Percentiles rank a stretch among this genome's conserved stretches.
Evolutionary conservation across 1,284 basidiomycete genomes (phyloP).

Genomic region (Fereydounia khargensis): DNA sequence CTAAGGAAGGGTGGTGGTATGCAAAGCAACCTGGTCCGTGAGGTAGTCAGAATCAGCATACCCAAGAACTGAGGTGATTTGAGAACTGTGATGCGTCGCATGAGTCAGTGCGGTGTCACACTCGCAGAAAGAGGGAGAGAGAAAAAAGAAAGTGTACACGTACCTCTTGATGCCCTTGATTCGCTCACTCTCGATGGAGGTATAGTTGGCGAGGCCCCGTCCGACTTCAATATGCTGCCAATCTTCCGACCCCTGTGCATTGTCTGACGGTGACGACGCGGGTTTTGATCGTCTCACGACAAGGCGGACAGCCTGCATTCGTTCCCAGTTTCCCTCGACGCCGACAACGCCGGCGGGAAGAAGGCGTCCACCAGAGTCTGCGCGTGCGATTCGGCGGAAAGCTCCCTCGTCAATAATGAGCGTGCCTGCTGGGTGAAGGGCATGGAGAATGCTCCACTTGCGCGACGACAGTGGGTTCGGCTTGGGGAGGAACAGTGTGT

Average conservation of each 20-base stretch:
- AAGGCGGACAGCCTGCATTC: slow-evolving; percentile 87
- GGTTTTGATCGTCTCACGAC: slow-evolving; percentile 67
- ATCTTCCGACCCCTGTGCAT: no score
- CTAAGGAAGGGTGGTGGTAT: slow-evolving; percentile 17
- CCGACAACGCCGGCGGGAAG: slow-evolving; percentile 85
- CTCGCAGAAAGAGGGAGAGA: neutral
- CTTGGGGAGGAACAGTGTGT: slow-evolving; percentile 83
- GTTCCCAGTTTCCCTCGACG: slow-evolving; percentile 84
- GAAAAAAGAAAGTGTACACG: neutral
- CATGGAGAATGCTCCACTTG: slow-evolving; percentile 93
- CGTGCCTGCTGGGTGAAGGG: slow-evolving; percentile 79
- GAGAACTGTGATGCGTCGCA: slow-evolving; percentile 64
- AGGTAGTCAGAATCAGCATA: slow-evolving; percentile 96
- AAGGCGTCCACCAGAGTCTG: slow-evolving; percentile 83
- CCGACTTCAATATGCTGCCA: slow-evolving; percentile 87
- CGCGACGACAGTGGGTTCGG: slow-evolving; percentile 76
- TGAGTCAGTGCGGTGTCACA: neutral
- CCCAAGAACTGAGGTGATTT: slow-evolving; percentile 76
- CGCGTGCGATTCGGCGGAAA: slow-evolving; percentile 74
- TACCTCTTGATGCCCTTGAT: slow-evolving; percentile 69
- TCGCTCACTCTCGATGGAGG: slow-evolving; percentile 82
- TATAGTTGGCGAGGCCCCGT: slow-evolving; percentile 90
- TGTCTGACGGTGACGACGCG: no score
- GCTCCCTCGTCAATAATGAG: slow-evolving; percentile 88
- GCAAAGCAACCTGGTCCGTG: slow-evolving; percentile 65